Conservation (phyloP, 2,329 filamentous ascomycete genomes). For the Aspergillus sp. region DNA sequence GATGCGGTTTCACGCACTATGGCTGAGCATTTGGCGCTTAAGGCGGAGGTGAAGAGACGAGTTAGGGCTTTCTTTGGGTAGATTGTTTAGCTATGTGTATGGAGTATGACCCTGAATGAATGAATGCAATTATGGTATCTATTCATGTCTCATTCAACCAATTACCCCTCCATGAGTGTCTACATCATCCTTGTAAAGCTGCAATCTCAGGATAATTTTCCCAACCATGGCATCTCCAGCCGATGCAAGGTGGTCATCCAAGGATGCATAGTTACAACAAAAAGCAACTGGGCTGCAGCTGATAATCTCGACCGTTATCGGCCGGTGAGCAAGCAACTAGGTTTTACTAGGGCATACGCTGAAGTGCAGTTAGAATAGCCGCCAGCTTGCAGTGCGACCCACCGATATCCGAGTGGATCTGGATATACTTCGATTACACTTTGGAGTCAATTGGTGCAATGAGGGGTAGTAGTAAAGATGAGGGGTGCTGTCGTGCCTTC, state of each 20-base stretch:
- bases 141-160: not conserved
- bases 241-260: not conserved
- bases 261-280: not conserved
- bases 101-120: not conserved
- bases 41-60: conserved; percentile 20
- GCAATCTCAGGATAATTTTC: not conserved
- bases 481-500: not conserved
- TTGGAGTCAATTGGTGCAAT: not conserved
- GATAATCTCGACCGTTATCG: not conserved
- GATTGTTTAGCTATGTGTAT: not conserved
- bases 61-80: conserved; percentile 24
- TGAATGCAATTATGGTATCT: not conserved
- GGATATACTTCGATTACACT: not conserved
- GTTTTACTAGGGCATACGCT: conserved; percentile 1
- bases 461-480: not conserved
- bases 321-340: not conserved
- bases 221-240: not conserved
- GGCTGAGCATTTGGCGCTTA: conserved; percentile 41
- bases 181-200: not conserved
- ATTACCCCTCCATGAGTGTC: too few relatives aligned
- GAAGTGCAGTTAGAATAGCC: not conserved
- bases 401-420: not conserved
- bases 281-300: too few relatives aligned
- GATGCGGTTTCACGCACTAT: conserved; percentile 58
- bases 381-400: not conserved